phyloP scores from a whole-genome alignment of 495 filamentous ascomycete genomes.

The Echria macrotheca region DNA sequence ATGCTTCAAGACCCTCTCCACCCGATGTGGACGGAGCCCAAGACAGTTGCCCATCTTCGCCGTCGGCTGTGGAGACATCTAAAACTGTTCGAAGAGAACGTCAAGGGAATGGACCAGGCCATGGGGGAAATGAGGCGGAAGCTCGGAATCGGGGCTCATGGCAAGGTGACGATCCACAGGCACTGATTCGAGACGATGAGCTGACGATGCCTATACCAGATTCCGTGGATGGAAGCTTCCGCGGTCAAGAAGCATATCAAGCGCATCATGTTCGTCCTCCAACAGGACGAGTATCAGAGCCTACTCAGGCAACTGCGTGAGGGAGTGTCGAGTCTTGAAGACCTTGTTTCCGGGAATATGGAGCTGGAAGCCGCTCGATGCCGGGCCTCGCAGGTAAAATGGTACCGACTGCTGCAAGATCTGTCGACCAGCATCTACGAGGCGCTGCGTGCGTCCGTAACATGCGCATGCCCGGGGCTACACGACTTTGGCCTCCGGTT shows the following conservation, averaged over 20 bases:
- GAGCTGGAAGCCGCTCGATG: constrained; percentile 25
- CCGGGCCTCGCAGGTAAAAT: constrained; percentile 17
- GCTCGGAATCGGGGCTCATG: constrained; percentile 14
- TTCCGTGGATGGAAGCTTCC: background rate
- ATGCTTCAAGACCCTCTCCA: constrained; percentile 26
- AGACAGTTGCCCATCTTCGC: constrained; percentile 13
- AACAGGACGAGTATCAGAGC: constrained; percentile 22
- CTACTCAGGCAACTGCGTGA: constrained; percentile 27
- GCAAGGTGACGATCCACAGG: constrained; percentile 5
- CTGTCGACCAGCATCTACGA: constrained; percentile 31
- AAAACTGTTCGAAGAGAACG: constrained; percentile 15
- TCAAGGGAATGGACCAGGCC: constrained; percentile 17
- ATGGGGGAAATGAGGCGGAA: constrained; percentile 18
- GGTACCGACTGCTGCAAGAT: constrained; percentile 23
- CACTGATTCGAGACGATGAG: background rate
- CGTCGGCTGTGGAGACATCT: constrained; percentile 16
- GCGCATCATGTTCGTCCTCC: constrained; percentile 29
- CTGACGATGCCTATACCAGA: background rate
- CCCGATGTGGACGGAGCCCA: constrained; percentile 13
- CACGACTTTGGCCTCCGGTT: constrained; percentile 17
- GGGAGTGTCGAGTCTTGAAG: constrained; percentile 30
- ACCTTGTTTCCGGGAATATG: constrained; percentile 26
- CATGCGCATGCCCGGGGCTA: constrained; percentile 23
- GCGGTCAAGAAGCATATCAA: constrained; percentile 14
- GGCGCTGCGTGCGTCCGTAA: constrained; percentile 27